Conservation (phyloP, 768 basidiomycete species). For the Agaricus sinodeliciosus region DNA sequence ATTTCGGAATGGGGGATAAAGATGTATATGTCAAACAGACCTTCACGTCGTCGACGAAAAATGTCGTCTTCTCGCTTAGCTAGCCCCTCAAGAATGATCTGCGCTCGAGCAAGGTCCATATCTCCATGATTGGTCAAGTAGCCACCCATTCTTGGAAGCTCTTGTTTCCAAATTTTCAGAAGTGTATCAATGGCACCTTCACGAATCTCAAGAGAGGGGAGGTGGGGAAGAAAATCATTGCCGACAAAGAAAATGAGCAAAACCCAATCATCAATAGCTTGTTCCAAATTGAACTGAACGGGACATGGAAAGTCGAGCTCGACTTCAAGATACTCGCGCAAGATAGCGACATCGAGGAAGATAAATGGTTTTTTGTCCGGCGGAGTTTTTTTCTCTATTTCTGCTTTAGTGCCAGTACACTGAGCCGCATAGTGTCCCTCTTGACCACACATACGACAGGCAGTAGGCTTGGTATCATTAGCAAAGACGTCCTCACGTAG, state of each 20-base stretch:
- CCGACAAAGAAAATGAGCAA: conserved; percentile 99
- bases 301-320: conserved; percentile 81
- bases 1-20: background rate
- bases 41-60: conserved; percentile 86
- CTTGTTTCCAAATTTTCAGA: conserved; percentile 91
- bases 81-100: conserved; percentile 93
- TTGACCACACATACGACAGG: conserved; percentile 91
- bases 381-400: conserved; percentile 60
- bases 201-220: conserved; percentile 96
- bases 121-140: conserved; percentile 93
- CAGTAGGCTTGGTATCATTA: conserved; percentile 65
- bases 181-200: conserved; percentile 99
- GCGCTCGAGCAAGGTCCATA: conserved; percentile 77
- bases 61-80: conserved; percentile 95
- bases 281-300: conserved; percentile 90
- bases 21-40: conserved; percentile 41
- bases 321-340: conserved; percentile 97
- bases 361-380: conserved; percentile 94
- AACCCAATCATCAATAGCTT: conserved; percentile 99
- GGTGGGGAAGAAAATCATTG: conserved; percentile 97
- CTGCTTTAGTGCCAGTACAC: conserved; percentile 77
- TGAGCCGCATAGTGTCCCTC: conserved; percentile 93
- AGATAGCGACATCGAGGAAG: conserved; percentile 92
- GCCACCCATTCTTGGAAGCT: conserved; percentile 93
- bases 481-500: conserved; percentile 97